A percentile compares a stretch with the other conserved stretches of the same genome.
phyloP scores from a whole-genome alignment of 371 early-diverging fungal species.

The Apophysomyces ossiformis region DNA sequence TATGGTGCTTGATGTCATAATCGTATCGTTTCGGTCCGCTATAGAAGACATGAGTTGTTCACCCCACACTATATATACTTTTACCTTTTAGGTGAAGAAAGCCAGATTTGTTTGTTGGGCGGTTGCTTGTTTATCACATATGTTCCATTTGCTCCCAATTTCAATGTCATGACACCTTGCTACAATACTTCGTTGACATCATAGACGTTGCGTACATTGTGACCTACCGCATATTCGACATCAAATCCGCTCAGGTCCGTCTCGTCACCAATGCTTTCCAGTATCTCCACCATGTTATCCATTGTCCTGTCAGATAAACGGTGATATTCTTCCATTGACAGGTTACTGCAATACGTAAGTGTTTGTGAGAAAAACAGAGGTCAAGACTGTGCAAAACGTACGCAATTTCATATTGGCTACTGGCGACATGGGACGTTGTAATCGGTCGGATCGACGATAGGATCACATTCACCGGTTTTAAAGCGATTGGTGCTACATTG shows the following conservation, averaged over 20 bases:
- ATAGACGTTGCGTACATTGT: background rate
- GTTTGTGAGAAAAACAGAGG: background rate
- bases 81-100: constrained; percentile 91
- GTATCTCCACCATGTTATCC: constrained; percentile 70
- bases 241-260: constrained; percentile 77
- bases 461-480: background rate
- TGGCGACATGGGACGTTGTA: background rate
- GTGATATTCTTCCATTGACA: constrained; percentile 72
- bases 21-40: constrained; percentile 96
- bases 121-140: constrained; percentile 99
- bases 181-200: constrained; percentile 10
- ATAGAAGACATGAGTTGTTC: background rate
- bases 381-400: background rate
- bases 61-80: background rate
- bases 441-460: background rate
- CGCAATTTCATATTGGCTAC: background rate
- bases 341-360: constrained; percentile 32
- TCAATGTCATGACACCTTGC: constrained; percentile 90
- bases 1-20: constrained; percentile 54
- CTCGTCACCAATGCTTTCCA: constrained; percentile 84
- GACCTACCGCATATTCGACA: constrained; percentile 79
- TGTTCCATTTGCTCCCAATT: constrained; percentile 84
- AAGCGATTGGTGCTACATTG: background rate
- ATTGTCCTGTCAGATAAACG: constrained; percentile 68
- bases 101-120: constrained; percentile 98